These are phyloP conservation scores for Microcos paniculata DNA, from an alignment of 345 rosid species.

Conservation along the genomic window DNA sequence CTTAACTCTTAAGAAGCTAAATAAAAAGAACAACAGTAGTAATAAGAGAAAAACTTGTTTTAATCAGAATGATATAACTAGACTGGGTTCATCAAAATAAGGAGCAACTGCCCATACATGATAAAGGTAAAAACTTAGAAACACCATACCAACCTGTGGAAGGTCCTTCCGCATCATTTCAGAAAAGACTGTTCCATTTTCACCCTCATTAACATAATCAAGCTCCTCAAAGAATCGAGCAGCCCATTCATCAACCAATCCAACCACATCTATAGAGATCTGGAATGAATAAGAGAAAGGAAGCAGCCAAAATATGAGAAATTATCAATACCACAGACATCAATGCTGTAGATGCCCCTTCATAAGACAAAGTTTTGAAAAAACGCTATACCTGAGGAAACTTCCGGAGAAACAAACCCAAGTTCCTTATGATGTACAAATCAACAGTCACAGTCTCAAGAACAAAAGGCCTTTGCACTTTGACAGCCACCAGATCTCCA, in stretches of 20 bases:
- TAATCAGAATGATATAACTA: neutral
- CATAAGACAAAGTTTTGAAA: neutral
- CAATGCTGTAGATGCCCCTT: neutral
- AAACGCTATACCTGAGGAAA: constrained; percentile 75
- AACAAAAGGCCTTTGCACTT: constrained; percentile 95
- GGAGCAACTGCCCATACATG: neutral
- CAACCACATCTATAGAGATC: constrained; percentile 93
- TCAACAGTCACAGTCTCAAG: constrained; percentile 97
- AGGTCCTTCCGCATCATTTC: constrained; percentile 98
- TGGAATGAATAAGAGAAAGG: constrained; percentile 24
- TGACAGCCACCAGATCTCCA: constrained; percentile 93
- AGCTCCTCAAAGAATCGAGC: constrained; percentile 97
- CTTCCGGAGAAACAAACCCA: constrained; percentile 78
- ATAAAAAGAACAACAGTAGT: neutral
- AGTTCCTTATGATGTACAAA: constrained; percentile 75
- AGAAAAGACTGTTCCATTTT: constrained; percentile 83
- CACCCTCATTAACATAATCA: constrained; percentile 95
- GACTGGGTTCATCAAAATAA: neutral
- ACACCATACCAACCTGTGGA: constrained; percentile 72
- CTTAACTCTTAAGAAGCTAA: neutral
- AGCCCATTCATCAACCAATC: constrained; percentile 99
- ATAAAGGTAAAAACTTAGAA: neutral
- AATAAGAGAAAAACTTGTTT: constrained; percentile 6
- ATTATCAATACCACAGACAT: neutral
- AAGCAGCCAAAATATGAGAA: neutral